phyloP scores from a whole-genome alignment of 129 eudicot genomes.

The Scalesia atractyloides region DNA sequence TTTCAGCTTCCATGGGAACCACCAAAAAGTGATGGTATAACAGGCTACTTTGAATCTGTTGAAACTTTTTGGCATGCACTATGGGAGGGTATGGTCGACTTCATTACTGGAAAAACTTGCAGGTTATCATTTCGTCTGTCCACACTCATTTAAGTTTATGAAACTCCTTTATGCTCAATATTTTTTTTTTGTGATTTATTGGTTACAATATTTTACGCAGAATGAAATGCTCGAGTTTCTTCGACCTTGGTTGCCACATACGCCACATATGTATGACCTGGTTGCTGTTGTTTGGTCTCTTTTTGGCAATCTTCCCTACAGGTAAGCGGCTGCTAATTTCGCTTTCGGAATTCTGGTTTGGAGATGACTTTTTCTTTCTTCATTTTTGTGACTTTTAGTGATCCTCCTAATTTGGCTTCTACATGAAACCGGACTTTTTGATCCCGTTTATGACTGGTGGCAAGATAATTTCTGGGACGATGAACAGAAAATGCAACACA shows the following conservation, averaged over 20 bases:
- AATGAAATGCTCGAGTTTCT: conserved; percentile 62
- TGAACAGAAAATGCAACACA: conserved; percentile 34
- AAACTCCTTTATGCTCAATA: background rate
- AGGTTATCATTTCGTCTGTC: conserved; percentile 43
- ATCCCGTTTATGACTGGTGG: conserved; percentile 96
- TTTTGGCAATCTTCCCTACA: conserved; percentile 78
- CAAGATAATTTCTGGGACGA: conserved; percentile 61
- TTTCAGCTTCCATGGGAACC: conserved; percentile 76
- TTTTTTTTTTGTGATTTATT: conserved; percentile 8
- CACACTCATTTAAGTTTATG: background rate
- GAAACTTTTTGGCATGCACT: conserved; percentile 64
- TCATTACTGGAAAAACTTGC: conserved; percentile 77
- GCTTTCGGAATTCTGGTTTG: background rate
- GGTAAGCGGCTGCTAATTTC: conserved; percentile 37
- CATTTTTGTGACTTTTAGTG: conserved; percentile 47
- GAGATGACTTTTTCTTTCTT: background rate
- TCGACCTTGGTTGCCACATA: conserved; percentile 81
- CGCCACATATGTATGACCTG: conserved; percentile 88
- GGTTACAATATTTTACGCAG: conserved; percentile 42
- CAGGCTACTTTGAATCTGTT: conserved; percentile 70
- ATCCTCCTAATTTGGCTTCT: conserved; percentile 79
- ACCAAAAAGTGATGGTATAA: conserved; percentile 46
- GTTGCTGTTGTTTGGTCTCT: conserved; percentile 73
- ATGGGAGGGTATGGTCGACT: conserved; percentile 72
- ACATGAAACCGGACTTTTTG: conserved; percentile 84